These are phyloP conservation scores for Musa schizocarpa DNA, from an alignment of 176 grass and related monocot genomes.

Conservation along the genomic window DNA sequence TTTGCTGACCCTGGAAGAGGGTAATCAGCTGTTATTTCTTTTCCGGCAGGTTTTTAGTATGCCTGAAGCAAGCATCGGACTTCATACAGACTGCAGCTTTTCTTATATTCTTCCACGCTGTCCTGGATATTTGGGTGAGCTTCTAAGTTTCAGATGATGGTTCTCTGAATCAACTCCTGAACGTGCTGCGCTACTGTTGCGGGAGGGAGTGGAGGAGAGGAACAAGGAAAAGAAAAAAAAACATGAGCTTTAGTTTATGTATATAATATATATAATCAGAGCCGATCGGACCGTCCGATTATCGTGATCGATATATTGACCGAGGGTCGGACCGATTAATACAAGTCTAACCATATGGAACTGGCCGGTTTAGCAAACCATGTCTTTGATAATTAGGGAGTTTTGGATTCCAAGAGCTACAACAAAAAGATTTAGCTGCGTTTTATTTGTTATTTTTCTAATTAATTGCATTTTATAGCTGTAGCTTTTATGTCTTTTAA, in stretches of 20 bases:
- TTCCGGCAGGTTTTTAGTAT: constrained; percentile 53
- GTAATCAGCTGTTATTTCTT: background rate
- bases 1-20: background rate
- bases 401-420: too few relatives aligned
- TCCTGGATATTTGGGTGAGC: constrained; percentile 71
- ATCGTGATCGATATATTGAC: too few relatives aligned
- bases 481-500: background rate
- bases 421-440: background rate
- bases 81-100: constrained; percentile 94
- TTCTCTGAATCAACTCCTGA: background rate
- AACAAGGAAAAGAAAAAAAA: too few relatives aligned
- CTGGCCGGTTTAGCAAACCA: too few relatives aligned
- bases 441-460: background rate
- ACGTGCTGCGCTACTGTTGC: background rate
- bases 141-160: background rate
- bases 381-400: too few relatives aligned
- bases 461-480: background rate
- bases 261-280: too few relatives aligned
- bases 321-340: too few relatives aligned
- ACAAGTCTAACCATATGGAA: too few relatives aligned
- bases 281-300: too few relatives aligned
- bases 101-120: constrained; percentile 87
- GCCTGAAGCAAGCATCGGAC: constrained; percentile 81
- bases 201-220: too few relatives aligned
- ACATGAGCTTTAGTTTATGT: too few relatives aligned